A percentile compares a stretch with the other conserved stretches of the same genome.
Conservation (phyloP, 2,329 filamentous ascomycete genomes). For the Sclerotinia nivalis region DNA sequence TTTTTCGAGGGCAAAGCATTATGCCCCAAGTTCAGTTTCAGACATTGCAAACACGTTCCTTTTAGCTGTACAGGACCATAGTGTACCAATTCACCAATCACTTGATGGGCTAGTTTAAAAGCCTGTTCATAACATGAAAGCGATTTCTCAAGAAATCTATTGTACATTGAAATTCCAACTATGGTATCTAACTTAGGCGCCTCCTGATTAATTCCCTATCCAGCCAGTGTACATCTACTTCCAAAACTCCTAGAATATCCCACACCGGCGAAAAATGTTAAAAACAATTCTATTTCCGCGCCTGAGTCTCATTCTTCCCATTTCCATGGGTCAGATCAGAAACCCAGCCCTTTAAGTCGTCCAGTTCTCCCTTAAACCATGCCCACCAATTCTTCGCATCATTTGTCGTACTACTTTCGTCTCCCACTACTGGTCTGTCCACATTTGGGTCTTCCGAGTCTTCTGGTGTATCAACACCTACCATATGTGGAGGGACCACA, state of each 20-base stretch:
- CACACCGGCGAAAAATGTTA: neutral
- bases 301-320: constrained; percentile 11
- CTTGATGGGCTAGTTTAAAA: neutral
- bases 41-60: neutral
- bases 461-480: constrained; percentile 37
- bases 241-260: constrained; percentile 6
- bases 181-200: constrained; percentile 15
- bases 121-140: neutral
- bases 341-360: constrained; percentile 42
- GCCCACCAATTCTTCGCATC: constrained; percentile 48
- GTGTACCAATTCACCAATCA: neutral
- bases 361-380: constrained; percentile 53
- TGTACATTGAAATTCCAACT: constrained; percentile 3
- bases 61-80: neutral
- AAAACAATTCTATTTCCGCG: neutral
- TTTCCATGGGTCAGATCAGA: constrained; percentile 5
- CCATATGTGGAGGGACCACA: constrained; percentile 32
- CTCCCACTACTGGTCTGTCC: constrained; percentile 33
- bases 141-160: neutral
- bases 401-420: constrained; percentile 34
- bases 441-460: constrained; percentile 31
- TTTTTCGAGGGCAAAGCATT: neutral
- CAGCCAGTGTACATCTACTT: neutral
- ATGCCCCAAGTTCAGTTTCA: neutral
- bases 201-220: neutral